Base-by-base conservation (phyloP, 2,329 filamentous ascomycete genomes). In the Neopestalotiopsis sp. region DNA sequence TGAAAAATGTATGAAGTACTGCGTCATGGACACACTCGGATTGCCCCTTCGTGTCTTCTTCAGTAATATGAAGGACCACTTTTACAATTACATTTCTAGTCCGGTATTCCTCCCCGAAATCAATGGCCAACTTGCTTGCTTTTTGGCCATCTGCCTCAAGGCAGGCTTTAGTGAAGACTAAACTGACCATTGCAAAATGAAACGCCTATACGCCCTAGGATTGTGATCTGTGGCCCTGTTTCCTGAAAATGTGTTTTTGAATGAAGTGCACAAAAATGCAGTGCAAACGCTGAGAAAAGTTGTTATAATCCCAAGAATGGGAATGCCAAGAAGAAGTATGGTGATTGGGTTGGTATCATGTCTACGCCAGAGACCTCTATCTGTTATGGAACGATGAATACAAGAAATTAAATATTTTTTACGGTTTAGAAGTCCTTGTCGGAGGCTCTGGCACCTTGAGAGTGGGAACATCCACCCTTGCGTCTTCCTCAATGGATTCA, bases 391-490 rank as follows among this genome's bases (percentile, higher is more conserved):
- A 45, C 12, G 34, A 38, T 38, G n/a, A 30, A 38, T 64, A 64
- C 61, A 64, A 28, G 42, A 49, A 64, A 64, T 45, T n/a, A 49
- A 64, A 32, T 62, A 10, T 24, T 62, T 38, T 5, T 34, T 62
- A 64, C 28, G 61, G 30, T 49, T 64, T 45, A 2, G 28, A 65
- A 20, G 38, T 12, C n/a, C 76, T 75, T 58, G 71, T 68, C 38
- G 77, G 77, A 13, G 77, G 77, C 65, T 78, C 74, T 45, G 77
- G 77, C 13, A 77, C 71, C 53, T 73, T 74, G 4, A 79, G 70
- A 20, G 70, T 72, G 14, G 78, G 78, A 3, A 80, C 77, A 28
- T 70, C 71, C 7, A 70, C 64, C 14, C 71, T 61, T n/a, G 68
- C 69, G 30, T 74, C 68, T 49, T 76, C 76, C 17, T 74, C 72